Evolutionary conservation across 2,329 filamentous ascomycete genomes (phyloP).

Genomic region (Exophiala sideris): DNA sequence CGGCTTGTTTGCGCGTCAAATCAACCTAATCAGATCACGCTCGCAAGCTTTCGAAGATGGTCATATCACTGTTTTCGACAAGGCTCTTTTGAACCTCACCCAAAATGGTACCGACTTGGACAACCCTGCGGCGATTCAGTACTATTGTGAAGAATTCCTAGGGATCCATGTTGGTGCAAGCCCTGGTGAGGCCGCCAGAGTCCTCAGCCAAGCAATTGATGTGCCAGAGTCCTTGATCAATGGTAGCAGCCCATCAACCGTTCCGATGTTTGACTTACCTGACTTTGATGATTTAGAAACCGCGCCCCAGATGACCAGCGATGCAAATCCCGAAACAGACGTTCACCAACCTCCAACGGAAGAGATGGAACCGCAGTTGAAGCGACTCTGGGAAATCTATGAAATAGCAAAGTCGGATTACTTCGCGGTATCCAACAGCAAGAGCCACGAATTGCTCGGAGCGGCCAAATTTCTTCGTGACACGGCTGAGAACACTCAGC

Average conservation of each 20-base stretch:
- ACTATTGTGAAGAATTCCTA: constrained; percentile 40
- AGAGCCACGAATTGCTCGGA: constrained; percentile 28
- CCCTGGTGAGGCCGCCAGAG: constrained; percentile 24
- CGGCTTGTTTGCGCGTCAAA: constrained; percentile 35
- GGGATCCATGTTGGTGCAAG: constrained; percentile 30
- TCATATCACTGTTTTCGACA: constrained; percentile 42
- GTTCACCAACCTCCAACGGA: background rate
- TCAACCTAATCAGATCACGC: constrained; percentile 36
- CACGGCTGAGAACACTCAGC: constrained; percentile 41
- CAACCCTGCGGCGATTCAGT: constrained; percentile 35
- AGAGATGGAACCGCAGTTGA: constrained; percentile 26
- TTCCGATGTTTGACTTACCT: background rate
- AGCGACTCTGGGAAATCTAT: constrained; percentile 33
- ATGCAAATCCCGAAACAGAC: background rate
- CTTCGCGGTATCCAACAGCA: constrained; percentile 28
- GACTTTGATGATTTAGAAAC: background rate
- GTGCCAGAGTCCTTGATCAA: constrained; percentile 6
- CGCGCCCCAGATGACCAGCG: background rate
- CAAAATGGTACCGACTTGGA: constrained; percentile 32
- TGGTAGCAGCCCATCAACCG: constrained; percentile 2
- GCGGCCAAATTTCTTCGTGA: constrained; percentile 43
- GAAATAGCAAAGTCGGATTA: constrained; percentile 38
- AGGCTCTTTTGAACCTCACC: constrained; percentile 36
- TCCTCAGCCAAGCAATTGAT: constrained; percentile 26
- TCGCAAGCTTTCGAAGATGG: constrained; percentile 35